Percentiles rank a stretch among this genome's conserved stretches.
Evolutionary conservation across 2,329 filamentous ascomycete species (phyloP).

Genomic region (Fusarium fracticaudum): DNA sequence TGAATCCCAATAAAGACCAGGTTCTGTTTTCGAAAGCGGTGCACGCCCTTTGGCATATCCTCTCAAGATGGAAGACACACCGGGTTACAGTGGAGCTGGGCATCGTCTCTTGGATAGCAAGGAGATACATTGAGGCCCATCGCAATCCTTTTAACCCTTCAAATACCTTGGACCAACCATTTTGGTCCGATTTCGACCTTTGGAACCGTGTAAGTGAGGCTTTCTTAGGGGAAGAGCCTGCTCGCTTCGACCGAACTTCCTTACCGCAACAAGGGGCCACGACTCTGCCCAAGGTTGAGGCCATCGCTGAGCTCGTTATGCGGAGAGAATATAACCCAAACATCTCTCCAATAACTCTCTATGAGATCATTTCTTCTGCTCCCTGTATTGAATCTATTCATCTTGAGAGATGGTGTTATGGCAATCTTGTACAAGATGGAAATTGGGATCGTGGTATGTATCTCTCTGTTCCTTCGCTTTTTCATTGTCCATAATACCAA

Average conservation of each 20-base stretch:
- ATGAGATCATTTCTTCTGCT: not conserved
- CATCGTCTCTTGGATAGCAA: not conserved
- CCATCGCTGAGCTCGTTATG: conserved; percentile 18
- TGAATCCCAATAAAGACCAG: too few relatives aligned
- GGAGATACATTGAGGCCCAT: accelerated
- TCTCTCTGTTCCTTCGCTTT: too few relatives aligned
- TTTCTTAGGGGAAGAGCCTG: not conserved
- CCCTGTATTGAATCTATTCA: conserved; percentile 11
- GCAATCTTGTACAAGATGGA: not conserved
- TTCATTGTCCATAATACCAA: not conserved
- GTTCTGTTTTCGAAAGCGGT: not conserved
- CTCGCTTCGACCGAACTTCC: too few relatives aligned
- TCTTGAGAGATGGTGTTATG: conserved; percentile 22
- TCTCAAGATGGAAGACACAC: conserved; percentile 8
- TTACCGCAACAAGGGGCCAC: accelerated
- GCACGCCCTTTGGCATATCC: conserved; percentile 5
- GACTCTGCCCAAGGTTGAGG: not conserved
- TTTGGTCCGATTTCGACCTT: accelerated
- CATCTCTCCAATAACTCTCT: not conserved
- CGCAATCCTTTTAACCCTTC: not conserved
- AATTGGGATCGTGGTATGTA: not conserved
- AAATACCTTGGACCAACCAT: not conserved
- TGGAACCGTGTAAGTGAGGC: accelerated
- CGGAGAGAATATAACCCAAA: conserved; percentile 10
- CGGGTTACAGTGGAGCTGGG: conserved; percentile 20